Conservation (phyloP, 345 rosid genomes). For the Erodium maritimum region DNA sequence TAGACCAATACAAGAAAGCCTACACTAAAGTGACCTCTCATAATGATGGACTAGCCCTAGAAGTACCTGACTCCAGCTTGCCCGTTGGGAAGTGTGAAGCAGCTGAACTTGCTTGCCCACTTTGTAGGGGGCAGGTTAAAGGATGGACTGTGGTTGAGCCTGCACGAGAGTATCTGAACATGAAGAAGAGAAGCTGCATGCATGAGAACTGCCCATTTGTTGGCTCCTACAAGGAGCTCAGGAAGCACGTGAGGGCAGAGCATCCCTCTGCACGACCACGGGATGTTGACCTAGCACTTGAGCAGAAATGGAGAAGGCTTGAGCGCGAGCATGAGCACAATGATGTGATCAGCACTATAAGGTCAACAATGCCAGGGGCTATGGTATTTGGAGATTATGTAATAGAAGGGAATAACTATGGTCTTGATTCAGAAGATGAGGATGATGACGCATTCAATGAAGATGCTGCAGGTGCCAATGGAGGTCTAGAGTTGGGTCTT, state of each 20-base stretch:
- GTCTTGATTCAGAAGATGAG: slow-evolving; percentile 38
- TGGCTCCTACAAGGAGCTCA: slow-evolving; percentile 78
- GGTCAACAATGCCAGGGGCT: slow-evolving; percentile 82
- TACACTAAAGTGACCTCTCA: slow-evolving; percentile 45
- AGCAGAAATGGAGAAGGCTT: slow-evolving; percentile 78
- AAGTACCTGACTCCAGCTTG: slow-evolving; percentile 20
- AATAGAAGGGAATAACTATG: slow-evolving; percentile 48
- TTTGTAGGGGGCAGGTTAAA: slow-evolving; percentile 92
- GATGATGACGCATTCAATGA: slow-evolving; percentile 22
- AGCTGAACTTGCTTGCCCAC: slow-evolving; percentile 71
- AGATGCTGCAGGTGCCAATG: slow-evolving; percentile 25
- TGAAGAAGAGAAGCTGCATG: slow-evolving; percentile 81
- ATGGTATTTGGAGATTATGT: slow-evolving; percentile 79
- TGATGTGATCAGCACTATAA: slow-evolving; percentile 72
- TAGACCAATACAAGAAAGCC: slow-evolving; percentile 83
- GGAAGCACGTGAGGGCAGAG: no score
- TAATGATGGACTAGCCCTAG: slow-evolving; percentile 10
- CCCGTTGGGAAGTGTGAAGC: slow-evolving; percentile 39
- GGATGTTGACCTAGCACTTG: slow-evolving; percentile 56
- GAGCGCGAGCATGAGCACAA: slow-evolving; percentile 59
- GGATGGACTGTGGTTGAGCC: slow-evolving; percentile 95
- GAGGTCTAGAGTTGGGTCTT: slow-evolving; percentile 36
- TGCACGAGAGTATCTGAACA: slow-evolving; percentile 62
- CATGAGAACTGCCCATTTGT: slow-evolving; percentile 68
- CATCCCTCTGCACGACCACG: slow-evolving; percentile 79